Percentiles rank a stretch among this genome's conserved stretches.
Evolutionary conservation across 257 asterid species (phyloP).

Genomic region (Scutellaria baicalensis): DNA sequence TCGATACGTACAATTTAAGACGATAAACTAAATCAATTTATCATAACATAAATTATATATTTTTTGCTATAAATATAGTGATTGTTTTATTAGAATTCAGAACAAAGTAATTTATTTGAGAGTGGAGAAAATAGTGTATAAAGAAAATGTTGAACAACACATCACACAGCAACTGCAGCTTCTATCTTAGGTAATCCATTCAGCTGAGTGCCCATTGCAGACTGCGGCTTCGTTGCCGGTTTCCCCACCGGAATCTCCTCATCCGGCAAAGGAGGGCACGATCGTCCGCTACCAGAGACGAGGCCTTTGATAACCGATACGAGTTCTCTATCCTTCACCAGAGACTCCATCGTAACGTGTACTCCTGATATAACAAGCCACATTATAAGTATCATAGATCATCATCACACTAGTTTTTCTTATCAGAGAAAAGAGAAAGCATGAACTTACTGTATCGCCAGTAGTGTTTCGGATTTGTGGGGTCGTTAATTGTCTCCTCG

Average conservation of each 20-base stretch:
- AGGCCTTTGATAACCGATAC: conserved; percentile 54
- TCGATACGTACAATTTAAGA: no score
- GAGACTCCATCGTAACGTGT: conserved; percentile 77
- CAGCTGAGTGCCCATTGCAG: conserved; percentile 8
- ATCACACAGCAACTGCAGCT: conserved; percentile 27
- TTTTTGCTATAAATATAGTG: not conserved
- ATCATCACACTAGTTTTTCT: not conserved
- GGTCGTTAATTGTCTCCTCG: conserved; percentile 96
- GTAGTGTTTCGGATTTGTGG: conserved; percentile 93
- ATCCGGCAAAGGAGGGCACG: conserved; percentile 46
- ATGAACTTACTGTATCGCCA: conserved; percentile 78
- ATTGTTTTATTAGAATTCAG: no score
- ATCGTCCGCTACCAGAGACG: conserved; percentile 66
- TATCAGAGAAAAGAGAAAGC: not conserved
- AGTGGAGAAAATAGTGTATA: no score
- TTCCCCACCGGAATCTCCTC: conserved; percentile 16
- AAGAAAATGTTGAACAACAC: not conserved
- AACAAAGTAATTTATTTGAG: not conserved
- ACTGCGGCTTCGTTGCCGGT: conserved; percentile 24
- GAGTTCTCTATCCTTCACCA: conserved; percentile 69
- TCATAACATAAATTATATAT: no score
- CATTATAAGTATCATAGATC: not conserved
- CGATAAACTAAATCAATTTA: no score
- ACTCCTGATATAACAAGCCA: conserved; percentile 39
- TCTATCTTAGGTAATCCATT: conserved; percentile 20